A percentile compares a stretch with the other conserved stretches of the same genome.
Evolutionary conservation across 306 rosid genomes (phyloP).

Genomic region (Vicia sativa): DNA sequence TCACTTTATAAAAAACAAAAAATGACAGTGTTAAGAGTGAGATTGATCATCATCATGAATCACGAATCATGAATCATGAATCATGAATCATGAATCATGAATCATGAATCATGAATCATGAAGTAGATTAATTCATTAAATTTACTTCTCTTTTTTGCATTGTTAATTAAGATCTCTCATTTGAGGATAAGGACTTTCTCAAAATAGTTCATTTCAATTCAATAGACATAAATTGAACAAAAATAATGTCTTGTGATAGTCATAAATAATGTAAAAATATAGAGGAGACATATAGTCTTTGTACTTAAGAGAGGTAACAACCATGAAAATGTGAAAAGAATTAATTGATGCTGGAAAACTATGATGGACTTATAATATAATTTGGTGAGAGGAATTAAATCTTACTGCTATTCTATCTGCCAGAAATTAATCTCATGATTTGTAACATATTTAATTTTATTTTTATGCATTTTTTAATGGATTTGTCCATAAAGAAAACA

Average conservation of each 20-base stretch:
- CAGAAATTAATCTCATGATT: slow-evolving; percentile 31
- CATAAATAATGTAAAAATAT: slow-evolving; percentile 43
- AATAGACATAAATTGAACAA: too few relatives aligned
- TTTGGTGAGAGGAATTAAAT: too few relatives aligned
- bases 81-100: too few relatives aligned
- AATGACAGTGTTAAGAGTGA: too few relatives aligned
- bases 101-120: not conserved
- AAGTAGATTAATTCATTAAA: not conserved
- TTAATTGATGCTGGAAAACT: not conserved
- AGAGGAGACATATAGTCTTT: slow-evolving; percentile 46
- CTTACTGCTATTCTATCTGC: too few relatives aligned
- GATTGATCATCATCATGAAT: too few relatives aligned
- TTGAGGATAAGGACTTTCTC: not conserved
- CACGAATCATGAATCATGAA: too few relatives aligned
- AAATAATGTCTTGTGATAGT: slow-evolving; percentile 3
- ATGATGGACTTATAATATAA: too few relatives aligned
- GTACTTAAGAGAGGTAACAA: slow-evolving; percentile 46
- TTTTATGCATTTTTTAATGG: not conserved
- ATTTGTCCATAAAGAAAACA: slow-evolving; percentile 10
- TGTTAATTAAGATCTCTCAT: too few relatives aligned
- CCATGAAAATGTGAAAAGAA: slow-evolving; percentile 45
- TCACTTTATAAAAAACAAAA: too few relatives aligned
- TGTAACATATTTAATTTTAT: slow-evolving; percentile 24
- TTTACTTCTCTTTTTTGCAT: too few relatives aligned
- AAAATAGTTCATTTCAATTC: not conserved